Conservation (phyloP, 2,329 filamentous ascomycete species). For the Colletotrichum sp. region DNA sequence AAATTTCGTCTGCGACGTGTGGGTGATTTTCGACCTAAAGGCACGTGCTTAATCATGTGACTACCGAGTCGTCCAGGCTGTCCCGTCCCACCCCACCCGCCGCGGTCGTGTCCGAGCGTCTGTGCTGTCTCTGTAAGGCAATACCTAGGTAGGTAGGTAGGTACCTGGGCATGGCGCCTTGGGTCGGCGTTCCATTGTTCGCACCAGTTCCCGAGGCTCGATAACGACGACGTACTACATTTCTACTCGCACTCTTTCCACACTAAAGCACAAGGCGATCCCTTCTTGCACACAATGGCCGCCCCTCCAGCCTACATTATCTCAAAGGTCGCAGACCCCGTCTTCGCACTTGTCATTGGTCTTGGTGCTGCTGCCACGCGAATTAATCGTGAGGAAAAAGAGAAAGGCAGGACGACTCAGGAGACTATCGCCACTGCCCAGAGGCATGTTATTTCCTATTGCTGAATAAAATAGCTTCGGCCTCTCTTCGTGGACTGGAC, state of each 20-base stretch:
- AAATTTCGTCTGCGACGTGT: neutral
- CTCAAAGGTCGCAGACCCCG: slow-evolving; percentile 61
- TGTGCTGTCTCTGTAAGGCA: neutral
- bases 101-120: neutral
- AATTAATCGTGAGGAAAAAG: slow-evolving; percentile 66
- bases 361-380: slow-evolving; percentile 59
- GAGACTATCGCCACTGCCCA: slow-evolving; percentile 55
- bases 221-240: neutral
- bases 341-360: slow-evolving; percentile 64
- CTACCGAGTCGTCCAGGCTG: neutral
- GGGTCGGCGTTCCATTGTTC: neutral
- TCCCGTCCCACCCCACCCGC: too few species aligned
- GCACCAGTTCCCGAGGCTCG: neutral
- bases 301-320: slow-evolving; percentile 61
- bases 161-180: neutral
- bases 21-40: slow-evolving; percentile 6
- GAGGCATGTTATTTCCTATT: slow-evolving; percentile 34
- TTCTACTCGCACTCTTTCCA: neutral
- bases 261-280: neutral
- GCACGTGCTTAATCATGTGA: slow-evolving; percentile 27
- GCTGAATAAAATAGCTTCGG: neutral
- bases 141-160: neutral
- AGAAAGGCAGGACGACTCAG: slow-evolving; percentile 57
- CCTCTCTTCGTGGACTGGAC: neutral
- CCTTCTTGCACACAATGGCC: slow-evolving; percentile 44